A percentile compares a stretch with the other conserved stretches of the same genome.
phyloP scores from a whole-genome alignment of 1,284 basidiomycete genomes.

The Polyporus tsugae region DNA sequence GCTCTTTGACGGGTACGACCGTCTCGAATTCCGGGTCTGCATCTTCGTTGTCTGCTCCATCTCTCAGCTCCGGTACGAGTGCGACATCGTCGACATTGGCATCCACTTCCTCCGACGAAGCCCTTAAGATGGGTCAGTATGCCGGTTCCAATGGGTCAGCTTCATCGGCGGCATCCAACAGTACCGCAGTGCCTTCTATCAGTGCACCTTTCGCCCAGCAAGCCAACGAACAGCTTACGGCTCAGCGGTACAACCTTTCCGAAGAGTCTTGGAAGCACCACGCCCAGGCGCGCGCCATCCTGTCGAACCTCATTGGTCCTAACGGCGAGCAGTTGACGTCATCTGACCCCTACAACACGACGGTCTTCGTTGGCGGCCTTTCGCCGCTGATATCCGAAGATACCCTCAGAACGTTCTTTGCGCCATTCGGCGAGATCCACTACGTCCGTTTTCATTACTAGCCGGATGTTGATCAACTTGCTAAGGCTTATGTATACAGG shows the following conservation, averaged over 20 bases:
- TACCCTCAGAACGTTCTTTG: constrained; percentile 87
- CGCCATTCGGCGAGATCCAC: constrained; percentile 91
- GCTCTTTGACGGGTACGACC: constrained; percentile 49
- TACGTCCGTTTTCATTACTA: constrained; percentile 60
- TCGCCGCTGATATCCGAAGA: constrained; percentile 89
- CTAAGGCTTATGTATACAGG: constrained; percentile 51
- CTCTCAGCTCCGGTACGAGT: constrained; percentile 63
- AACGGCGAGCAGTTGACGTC: constrained; percentile 86
- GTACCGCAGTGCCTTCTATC: constrained; percentile 45
- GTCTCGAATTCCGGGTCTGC: constrained; percentile 61
- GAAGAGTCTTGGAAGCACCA: constrained; percentile 87
- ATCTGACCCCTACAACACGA: constrained; percentile 91
- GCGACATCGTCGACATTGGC: constrained; percentile 53
- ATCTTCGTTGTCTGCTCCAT: constrained; percentile 63
- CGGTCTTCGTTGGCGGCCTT: constrained; percentile 90
- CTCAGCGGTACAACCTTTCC: constrained; percentile 62
- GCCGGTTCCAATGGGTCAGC: constrained; percentile 40
- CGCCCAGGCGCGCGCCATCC: constrained; percentile 78
- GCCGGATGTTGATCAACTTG: constrained; percentile 14
- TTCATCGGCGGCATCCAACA: constrained; percentile 22
- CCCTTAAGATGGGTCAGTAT: constrained; percentile 48
- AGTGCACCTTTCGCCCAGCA: constrained; percentile 50
- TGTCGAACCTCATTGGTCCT: constrained; percentile 82
- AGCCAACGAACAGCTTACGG: constrained; percentile 49
- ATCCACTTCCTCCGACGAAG: constrained; percentile 58